Evolutionary conservation across 345 rosid species (phyloP).

Genomic region (Pseudoturritis turrita): DNA sequence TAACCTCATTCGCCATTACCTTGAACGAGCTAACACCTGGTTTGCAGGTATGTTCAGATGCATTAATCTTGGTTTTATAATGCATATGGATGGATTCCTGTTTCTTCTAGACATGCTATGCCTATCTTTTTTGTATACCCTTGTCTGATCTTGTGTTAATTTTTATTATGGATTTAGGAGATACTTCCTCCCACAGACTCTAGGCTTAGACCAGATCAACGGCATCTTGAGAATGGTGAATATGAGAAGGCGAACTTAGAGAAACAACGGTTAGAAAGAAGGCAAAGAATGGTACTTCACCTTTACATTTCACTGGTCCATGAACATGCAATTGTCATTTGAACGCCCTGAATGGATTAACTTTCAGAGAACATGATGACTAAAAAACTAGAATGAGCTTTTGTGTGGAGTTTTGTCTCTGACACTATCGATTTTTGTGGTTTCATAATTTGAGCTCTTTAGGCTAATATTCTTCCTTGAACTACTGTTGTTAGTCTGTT

Average conservation of each 20-base stretch:
- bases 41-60: constrained; percentile 58
- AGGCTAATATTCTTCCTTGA: neutral
- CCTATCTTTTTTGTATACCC: neutral
- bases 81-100: neutral
- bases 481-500: neutral
- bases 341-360: neutral
- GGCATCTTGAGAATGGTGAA: constrained; percentile 97
- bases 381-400: neutral
- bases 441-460: neutral
- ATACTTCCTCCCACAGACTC: constrained; percentile 98
- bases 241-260: constrained; percentile 92
- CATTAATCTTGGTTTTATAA: neutral
- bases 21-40: constrained; percentile 93
- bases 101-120: neutral
- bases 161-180: constrained; percentile 54
- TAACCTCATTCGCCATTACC: constrained; percentile 89
- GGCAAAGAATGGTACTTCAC: constrained; percentile 85
- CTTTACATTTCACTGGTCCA: neutral
- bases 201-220: constrained; percentile 94
- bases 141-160: constrained; percentile 8
- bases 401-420: neutral
- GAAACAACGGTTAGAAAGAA: constrained; percentile 89
- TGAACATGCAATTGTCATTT: neutral
- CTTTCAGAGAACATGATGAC: neutral
- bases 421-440: neutral